Percentiles rank a stretch among this genome's conserved stretches.
phyloP scores from a whole-genome alignment of 148 eudicot genomes.

The Arctostaphylos glauca region DNA sequence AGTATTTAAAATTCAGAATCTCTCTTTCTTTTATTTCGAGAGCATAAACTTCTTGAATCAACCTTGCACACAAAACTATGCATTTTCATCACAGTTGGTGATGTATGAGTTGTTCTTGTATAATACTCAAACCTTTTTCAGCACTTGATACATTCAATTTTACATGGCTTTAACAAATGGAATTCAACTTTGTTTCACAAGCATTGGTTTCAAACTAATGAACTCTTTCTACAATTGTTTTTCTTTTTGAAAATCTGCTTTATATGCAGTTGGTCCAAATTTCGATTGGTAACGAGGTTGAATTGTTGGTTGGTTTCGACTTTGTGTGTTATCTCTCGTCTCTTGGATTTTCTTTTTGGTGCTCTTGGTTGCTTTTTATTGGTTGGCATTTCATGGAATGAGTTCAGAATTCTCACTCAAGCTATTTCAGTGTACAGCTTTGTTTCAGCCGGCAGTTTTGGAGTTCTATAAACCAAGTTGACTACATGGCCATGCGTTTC shows the following conservation, averaged over 20 bases:
- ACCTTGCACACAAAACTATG: background rate
- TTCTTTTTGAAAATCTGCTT: background rate
- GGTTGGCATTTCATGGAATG: background rate
- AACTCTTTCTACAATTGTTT: background rate
- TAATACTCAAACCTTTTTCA: background rate
- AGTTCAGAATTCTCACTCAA: conserved; percentile 22
- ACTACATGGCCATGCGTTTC: conserved; percentile 64
- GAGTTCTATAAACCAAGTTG: conserved; percentile 73
- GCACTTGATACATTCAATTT: too few species aligned
- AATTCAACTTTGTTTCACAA: background rate
- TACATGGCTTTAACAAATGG: too few species aligned
- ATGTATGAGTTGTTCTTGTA: background rate
- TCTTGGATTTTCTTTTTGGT: background rate
- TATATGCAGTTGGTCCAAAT: background rate
- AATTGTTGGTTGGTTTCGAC: background rate
- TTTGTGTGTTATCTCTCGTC: background rate
- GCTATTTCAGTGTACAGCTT: conserved; percentile 50
- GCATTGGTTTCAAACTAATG: background rate
- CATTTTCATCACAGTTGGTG: background rate
- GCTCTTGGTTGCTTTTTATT: background rate
- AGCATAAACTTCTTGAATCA: background rate
- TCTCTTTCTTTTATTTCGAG: background rate
- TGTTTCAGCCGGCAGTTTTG: conserved; percentile 84
- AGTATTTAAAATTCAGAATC: background rate
- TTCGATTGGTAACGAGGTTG: background rate